phyloP scores from a whole-genome alignment of 257 asterid species.

The Ajuga chamaepitys region DNA sequence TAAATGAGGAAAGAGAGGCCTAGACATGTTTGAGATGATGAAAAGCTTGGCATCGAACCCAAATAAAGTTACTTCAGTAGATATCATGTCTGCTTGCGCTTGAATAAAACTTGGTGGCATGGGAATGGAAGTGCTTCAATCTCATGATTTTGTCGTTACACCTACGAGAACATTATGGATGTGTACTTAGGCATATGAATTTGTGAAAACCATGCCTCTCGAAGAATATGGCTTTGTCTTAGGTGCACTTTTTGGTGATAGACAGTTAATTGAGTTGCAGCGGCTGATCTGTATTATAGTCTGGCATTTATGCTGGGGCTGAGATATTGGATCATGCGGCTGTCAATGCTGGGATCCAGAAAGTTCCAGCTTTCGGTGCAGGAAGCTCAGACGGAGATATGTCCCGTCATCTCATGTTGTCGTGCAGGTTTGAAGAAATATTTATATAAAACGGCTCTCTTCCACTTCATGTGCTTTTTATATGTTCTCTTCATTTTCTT shows the following conservation, averaged over 20 bases:
- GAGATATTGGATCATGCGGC: slow-evolving; percentile 72
- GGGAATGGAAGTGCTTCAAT: slow-evolving; percentile 48
- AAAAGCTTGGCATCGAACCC: slow-evolving; percentile 29
- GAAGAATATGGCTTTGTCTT: slow-evolving; percentile 69
- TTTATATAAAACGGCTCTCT: background rate
- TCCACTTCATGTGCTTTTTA: too few relatives aligned
- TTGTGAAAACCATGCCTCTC: slow-evolving; percentile 61
- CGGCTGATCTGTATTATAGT: slow-evolving; percentile 64
- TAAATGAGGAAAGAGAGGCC: slow-evolving; percentile 68
- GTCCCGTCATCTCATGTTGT: background rate
- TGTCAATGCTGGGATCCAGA: slow-evolving; percentile 55
- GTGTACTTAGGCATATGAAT: slow-evolving; percentile 66
- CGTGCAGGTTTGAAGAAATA: slow-evolving; percentile 21
- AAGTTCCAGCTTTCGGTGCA: slow-evolving; percentile 68
- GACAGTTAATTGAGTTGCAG: slow-evolving; percentile 41
- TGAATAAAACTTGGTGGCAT: slow-evolving; percentile 44
- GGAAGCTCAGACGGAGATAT: slow-evolving; percentile 25
- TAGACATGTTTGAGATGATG: slow-evolving; percentile 58
- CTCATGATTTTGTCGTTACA: slow-evolving; percentile 24
- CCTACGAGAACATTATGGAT: slow-evolving; percentile 82
- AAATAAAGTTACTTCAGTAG: slow-evolving; percentile 63
- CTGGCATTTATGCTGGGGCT: slow-evolving; percentile 71
- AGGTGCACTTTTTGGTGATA: slow-evolving; percentile 79
- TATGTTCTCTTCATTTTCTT: too few relatives aligned
- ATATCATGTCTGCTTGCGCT: slow-evolving; percentile 70